Evolutionary conservation across 2,329 filamentous ascomycete genomes (phyloP), one percentile per base, ranked within the genome.

Genomic region (Xylariales sp.): DNA sequence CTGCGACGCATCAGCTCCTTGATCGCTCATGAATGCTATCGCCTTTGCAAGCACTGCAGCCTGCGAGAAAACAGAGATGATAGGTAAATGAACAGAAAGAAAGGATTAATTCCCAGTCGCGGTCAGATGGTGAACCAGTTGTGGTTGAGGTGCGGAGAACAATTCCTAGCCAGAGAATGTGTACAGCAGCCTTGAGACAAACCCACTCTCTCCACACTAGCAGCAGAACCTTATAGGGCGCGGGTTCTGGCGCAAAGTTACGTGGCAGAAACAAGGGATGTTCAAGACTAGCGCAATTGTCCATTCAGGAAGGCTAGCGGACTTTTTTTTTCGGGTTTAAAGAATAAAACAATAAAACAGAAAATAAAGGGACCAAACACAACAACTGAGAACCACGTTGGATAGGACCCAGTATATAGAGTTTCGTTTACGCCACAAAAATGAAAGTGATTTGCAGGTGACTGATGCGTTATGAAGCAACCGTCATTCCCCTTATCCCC

Each of bases 1-100:
- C 86, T 91, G 73, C 38, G 55, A 50, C 42, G 40, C 41, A 52
- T 65, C 47, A 65, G 62, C 49, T 51, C 47, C 30, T 51, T 40
- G 41, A 31, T 32, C 39, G 38, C 43, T 37, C 40, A 49, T 46
- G 28, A 43, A 44, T 27, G 33, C 32, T 18, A 37, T 19, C 23
- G 36, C 29, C 25, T 24, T 29, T 25, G 33, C 41, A 38, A 40
- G 36, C 36, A 37, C 20, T 33, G 21, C 10, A 15, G 28, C 14
- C 14, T 10, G 14, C 28, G 8, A 10, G 28, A 15, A 10, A 15
- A 30, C 10, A 30, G 28, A 15, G 8, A 7, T 30, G 28, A 10
- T 10, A 25, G 23, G 23, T 25, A n/a, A 8, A 25, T 25, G 29
- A 31, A 19, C 32, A 24, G 16, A 13, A 27, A 32, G 17, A 29